Conservation (phyloP, 768 basidiomycete genomes). For the Chalciporus sphaerocephalus region DNA sequence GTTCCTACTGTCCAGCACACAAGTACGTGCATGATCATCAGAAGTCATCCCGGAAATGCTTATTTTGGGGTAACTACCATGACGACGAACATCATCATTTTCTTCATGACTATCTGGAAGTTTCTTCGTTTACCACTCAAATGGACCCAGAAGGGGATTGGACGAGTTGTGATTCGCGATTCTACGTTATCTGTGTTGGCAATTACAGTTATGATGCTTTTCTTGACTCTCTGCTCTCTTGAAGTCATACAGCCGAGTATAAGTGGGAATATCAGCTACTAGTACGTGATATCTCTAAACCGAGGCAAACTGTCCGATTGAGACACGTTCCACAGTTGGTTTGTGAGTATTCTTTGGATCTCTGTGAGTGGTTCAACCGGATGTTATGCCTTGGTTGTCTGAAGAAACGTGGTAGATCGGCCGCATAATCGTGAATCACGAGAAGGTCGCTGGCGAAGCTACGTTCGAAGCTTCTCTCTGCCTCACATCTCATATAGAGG, state of each 20-base stretch:
- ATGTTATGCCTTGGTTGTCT: not conserved
- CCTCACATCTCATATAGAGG: not conserved
- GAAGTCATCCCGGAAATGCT: constrained; percentile 6
- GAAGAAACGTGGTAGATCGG: constrained; percentile 4
- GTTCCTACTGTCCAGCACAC: constrained; percentile 7
- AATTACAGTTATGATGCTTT: constrained; percentile 14
- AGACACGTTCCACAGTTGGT: constrained; percentile 8
- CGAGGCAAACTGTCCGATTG: not conserved
- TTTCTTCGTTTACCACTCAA: constrained; percentile 9
- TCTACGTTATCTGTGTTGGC: constrained; percentile 2
- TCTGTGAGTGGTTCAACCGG: constrained; percentile 10
- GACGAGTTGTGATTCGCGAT: constrained; percentile 13
- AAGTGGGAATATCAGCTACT: constrained; percentile 17
- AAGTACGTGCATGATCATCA: constrained; percentile 13
- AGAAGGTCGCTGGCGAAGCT: not conserved
- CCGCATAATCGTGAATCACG: constrained; percentile 15
- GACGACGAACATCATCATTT: constrained; percentile 7
- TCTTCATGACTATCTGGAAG: constrained; percentile 16
- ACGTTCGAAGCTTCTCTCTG: not conserved
- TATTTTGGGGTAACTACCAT: constrained; percentile 23
- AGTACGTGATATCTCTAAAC: constrained; percentile 7
- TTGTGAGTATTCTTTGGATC: constrained; percentile 16
- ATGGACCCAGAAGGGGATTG: constrained; percentile 4
- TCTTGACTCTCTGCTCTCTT: constrained; percentile 14
- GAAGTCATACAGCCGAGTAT: constrained; percentile 4